Evolutionary conservation across 345 rosid species (phyloP).

Genomic region (Diplotaxis tenuifolia): DNA sequence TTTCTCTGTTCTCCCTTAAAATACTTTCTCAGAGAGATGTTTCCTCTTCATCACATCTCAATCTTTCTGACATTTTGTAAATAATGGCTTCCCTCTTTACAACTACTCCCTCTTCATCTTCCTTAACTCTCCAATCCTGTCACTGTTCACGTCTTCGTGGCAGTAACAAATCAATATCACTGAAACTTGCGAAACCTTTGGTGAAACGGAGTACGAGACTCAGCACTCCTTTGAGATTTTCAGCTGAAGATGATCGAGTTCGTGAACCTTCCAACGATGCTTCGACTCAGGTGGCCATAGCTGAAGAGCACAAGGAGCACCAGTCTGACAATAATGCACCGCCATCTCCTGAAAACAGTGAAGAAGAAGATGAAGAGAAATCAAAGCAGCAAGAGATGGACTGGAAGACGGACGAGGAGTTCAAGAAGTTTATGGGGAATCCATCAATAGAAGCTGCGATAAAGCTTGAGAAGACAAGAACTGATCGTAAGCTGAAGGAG

Average conservation of each 20-base stretch:
- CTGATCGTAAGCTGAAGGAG: conserved; percentile 84
- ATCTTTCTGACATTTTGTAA: not conserved
- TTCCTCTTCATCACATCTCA: not conserved
- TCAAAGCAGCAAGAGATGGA: conserved; percentile 74
- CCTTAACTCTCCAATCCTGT: conserved; percentile 13
- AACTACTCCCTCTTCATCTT: conserved; percentile 29
- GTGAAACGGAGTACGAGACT: conserved; percentile 13
- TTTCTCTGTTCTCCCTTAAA: conserved; percentile 11
- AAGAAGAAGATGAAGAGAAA: conserved; percentile 37
- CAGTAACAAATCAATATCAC: not conserved
- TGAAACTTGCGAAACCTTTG: not conserved
- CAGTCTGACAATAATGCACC: conserved; percentile 26
- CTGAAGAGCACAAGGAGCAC: conserved; percentile 36
- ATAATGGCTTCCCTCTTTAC: conserved; percentile 39
- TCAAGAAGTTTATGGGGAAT: conserved; percentile 93
- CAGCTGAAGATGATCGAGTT: conserved; percentile 47
- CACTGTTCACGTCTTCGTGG: conserved; percentile 11
- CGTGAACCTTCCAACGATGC: conserved; percentile 27
- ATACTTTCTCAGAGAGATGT: not conserved
- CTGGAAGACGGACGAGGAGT: conserved; percentile 92
- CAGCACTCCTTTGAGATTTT: conserved; percentile 32
- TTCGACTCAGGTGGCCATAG: conserved; percentile 50
- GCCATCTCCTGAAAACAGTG: conserved; percentile 23
- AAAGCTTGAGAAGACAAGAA: conserved; percentile 94
- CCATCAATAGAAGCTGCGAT: conserved; percentile 95